Evolutionary conservation across 208 protist species (phyloP).

Genomic region (Phytomonas francai): DNA sequence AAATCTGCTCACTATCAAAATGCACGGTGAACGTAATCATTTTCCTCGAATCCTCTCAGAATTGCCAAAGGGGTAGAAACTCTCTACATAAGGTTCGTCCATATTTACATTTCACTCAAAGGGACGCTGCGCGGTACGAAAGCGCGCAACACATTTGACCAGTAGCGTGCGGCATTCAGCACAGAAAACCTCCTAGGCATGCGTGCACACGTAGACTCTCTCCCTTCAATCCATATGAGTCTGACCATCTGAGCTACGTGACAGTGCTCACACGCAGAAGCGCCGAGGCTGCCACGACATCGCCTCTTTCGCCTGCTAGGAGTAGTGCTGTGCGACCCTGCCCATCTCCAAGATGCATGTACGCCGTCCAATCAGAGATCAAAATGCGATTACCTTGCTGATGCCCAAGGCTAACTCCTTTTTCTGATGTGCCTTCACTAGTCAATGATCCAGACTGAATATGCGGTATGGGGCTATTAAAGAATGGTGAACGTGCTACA

Average conservation of each 20-base stretch:
- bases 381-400: neutral
- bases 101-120: too few species aligned
- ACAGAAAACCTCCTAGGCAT: too few species aligned
- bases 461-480: neutral
- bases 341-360: constrained; percentile 18
- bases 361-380: constrained; percentile 13
- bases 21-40: neutral
- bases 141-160: too few species aligned
- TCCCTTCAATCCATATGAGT: too few species aligned
- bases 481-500: neutral
- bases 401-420: neutral
- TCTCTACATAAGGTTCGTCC: too few species aligned
- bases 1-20: neutral
- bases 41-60: too few species aligned
- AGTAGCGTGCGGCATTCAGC: too few species aligned
- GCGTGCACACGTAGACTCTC: too few species aligned
- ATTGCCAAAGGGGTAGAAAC: too few species aligned
- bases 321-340: constrained; percentile 31
- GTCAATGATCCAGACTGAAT: neutral
- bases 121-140: neutral
- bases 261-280: constrained; percentile 11
- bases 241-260: too few species aligned
- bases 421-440: too few species aligned
- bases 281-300: constrained; percentile 20
- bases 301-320: constrained; percentile 23